Conservation (phyloP, 352 stramenopile species). For the Globisporangium splendens region DNA sequence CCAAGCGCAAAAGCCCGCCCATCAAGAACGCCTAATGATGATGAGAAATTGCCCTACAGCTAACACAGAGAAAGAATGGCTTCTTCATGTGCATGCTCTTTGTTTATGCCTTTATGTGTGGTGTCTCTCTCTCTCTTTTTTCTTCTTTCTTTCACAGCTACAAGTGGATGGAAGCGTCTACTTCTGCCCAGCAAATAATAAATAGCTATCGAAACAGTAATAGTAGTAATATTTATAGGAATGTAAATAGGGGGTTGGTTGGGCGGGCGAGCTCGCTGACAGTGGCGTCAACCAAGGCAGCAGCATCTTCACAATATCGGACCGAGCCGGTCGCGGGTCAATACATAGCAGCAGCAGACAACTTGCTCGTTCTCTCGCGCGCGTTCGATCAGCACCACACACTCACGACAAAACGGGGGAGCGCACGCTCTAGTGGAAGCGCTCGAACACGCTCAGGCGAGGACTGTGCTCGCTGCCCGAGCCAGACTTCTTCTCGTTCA, state of each 20-base stretch:
- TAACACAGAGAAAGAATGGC: no score
- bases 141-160: slow-evolving; percentile 8
- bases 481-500: slow-evolving; percentile 19
- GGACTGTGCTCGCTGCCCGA: slow-evolving; percentile 59
- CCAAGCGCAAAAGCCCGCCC: slow-evolving; percentile 67
- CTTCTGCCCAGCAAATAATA: slow-evolving; percentile 23
- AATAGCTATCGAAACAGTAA: slow-evolving; percentile 31
- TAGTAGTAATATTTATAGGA: slow-evolving; percentile 81
- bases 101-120: neutral
- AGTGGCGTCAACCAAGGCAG: slow-evolving; percentile 22
- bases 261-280: slow-evolving; percentile 29
- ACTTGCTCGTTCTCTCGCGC: neutral
- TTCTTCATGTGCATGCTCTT: neutral
- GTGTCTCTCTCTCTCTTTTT: neutral
- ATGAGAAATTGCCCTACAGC: neutral
- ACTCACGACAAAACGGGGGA: neutral
- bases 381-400: neutral
- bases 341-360: neutral
- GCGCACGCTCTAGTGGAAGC: slow-evolving; percentile 58
- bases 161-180: neutral
- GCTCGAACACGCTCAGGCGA: slow-evolving; percentile 78
- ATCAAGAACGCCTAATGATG: slow-evolving; percentile 32
- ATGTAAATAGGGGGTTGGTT: slow-evolving; percentile 75
- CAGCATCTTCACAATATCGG: slow-evolving; percentile 1
- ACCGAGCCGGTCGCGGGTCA: neutral